A percentile compares a stretch with the other conserved stretches of the same genome.
phyloP scores from a whole-genome alignment of 1,284 basidiomycete genomes.

The Stygiomarasmius scandens region DNA sequence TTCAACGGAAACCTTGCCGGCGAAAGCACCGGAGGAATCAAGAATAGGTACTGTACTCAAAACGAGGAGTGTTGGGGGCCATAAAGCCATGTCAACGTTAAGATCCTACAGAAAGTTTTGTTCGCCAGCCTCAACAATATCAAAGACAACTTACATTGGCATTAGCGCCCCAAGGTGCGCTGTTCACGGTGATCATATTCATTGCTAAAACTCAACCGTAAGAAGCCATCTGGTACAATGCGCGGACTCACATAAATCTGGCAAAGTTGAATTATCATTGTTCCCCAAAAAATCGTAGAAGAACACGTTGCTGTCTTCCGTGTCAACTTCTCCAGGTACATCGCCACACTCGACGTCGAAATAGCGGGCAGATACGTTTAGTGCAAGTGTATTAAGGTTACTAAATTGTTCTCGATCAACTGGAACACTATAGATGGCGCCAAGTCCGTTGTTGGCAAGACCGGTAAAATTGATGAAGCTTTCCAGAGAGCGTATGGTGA shows the following conservation, averaged over 20 bases:
- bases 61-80: constrained; percentile 6
- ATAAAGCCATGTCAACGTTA: neutral
- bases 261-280: neutral
- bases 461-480: constrained; percentile 3
- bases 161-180: constrained; percentile 8
- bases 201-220: neutral
- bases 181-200: neutral
- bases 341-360: constrained; percentile 11
- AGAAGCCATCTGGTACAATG: neutral
- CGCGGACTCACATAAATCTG: neutral
- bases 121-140: neutral
- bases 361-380: constrained; percentile 2
- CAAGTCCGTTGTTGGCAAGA: constrained; percentile 1
- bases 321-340: constrained; percentile 2
- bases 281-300: neutral
- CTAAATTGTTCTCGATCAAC: neutral
- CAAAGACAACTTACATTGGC: neutral
- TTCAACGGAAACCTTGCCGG: neutral
- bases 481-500: constrained; percentile 6
- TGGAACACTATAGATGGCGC: constrained; percentile 6
- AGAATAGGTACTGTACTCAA: constrained; percentile 4
- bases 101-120: neutral
- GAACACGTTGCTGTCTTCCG: neutral
- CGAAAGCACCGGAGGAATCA: neutral
- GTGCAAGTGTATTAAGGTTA: neutral